Percentiles rank a stretch among this genome's conserved stretches.
Evolutionary conservation across 2,329 filamentous ascomycete species (phyloP).

Genomic region (Rhexocercosporidium sp.): DNA sequence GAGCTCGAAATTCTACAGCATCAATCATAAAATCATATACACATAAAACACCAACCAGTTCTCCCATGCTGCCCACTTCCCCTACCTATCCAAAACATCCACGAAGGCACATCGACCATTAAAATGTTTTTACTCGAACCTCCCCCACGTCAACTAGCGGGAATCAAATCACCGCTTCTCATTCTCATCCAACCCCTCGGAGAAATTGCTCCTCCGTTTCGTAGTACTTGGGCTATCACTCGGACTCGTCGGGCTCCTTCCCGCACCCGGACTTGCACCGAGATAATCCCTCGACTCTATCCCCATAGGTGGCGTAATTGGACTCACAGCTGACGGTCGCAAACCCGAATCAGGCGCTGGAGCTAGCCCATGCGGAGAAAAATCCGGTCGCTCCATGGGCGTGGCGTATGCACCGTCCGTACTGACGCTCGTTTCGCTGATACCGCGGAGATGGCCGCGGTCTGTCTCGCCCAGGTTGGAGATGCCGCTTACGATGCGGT

Average conservation of each 20-base stretch:
- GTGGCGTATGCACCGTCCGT: constrained; percentile 28
- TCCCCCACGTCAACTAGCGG: not conserved
- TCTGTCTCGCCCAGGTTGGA: constrained; percentile 30
- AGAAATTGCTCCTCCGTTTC: constrained; percentile 38
- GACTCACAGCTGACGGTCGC: constrained; percentile 14
- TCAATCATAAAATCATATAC: constrained; percentile 8
- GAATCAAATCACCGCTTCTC: not conserved
- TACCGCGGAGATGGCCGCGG: constrained; percentile 34
- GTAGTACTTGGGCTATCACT: not conserved
- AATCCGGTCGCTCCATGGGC: not conserved
- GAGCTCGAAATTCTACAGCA: not conserved
- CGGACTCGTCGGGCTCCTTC: not conserved
- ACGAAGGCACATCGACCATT: not conserved
- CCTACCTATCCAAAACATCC: not conserved
- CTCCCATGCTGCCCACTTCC: not conserved
- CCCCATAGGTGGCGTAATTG: constrained; percentile 30
- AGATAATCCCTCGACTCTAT: constrained; percentile 30
- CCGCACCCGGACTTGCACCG: not conserved
- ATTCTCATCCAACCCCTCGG: constrained; percentile 35
- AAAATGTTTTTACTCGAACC: not conserved
- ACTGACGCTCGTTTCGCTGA: constrained; percentile 36
- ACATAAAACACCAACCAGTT: too few relatives aligned
- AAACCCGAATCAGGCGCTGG: not conserved
- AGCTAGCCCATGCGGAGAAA: not conserved
- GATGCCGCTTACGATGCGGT: constrained; percentile 23